Evolutionary conservation across 2,329 filamentous ascomycete species (phyloP), one percentile per base, ranked within the genome.

Genomic region (Cercospora brassicicola): DNA sequence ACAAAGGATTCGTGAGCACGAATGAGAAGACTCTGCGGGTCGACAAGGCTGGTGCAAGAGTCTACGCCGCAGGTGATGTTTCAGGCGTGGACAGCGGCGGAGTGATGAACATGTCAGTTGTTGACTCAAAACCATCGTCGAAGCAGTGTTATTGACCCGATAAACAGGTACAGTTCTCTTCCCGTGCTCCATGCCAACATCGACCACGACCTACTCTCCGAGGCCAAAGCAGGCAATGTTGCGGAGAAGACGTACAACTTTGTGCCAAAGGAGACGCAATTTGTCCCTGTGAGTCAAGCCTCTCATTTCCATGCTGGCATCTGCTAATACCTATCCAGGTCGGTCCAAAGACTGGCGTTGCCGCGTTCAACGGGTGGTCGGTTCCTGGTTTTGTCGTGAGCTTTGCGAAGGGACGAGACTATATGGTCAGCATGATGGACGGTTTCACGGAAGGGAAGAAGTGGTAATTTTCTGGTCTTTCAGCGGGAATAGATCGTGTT

Each of bases 1-100:
- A 78, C 0, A 77, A 74, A 4, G 83, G 83, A 13, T 84, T 83
- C 75, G 82, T 89, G 55, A 78, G 78, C 28, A 84, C 82, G 6
- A 82, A 87, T 72, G 71, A 69, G 0, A 62, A 73, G 9, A 85
- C 82, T 0, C 77, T 84, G 3, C 82, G 84, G 20, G 82, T 84
- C 51, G 81, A 82, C 48, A 75, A 71, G 7, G 81, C 81, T 3
- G 82, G 81, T 2, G 74, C 80, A 1, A 77, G 81, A n/a, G 80
- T 85, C 42, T 86, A 85, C 73, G 79, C 79, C 10, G 65, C 83
- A 13, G 84, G 84, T 55, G 84, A 86, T 69, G 78, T 85, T 0
- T 79, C 78, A 0, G 79, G 76, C 5, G 81, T 80, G 67, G 80
- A 81, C 18, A 76, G 76, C n/a, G 81, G 82, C 31, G 80, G 77